phyloP scores from a whole-genome alignment of 371 early-diverging fungal species.

The Conidiobolus incongruus region DNA sequence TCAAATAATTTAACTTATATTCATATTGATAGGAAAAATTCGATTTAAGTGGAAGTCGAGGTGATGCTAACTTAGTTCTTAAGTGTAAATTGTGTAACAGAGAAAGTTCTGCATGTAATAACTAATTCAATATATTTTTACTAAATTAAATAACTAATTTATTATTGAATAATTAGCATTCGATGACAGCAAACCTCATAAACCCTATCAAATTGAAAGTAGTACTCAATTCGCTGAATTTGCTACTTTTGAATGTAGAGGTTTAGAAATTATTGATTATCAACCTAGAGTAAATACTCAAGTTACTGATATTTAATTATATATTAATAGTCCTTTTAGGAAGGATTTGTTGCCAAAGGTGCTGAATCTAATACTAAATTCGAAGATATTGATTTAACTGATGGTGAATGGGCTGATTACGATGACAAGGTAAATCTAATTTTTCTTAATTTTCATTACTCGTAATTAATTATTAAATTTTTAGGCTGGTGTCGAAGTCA shows the following conservation, averaged over 20 bases:
- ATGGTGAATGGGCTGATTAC: slow-evolving; percentile 80
- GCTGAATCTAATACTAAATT: slow-evolving; percentile 45
- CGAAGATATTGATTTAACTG: slow-evolving; percentile 56
- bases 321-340: no score
- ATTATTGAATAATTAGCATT: neutral
- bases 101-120: slow-evolving; percentile 43
- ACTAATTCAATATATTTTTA: neutral
- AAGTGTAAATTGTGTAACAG: slow-evolving; percentile 82
- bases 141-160: neutral
- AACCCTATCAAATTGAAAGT: slow-evolving; percentile 1
- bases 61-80: slow-evolving; percentile 74
- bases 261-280: slow-evolving; percentile 63
- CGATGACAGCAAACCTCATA: neutral
- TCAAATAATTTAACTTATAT: no score
- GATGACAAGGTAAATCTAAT: slow-evolving; percentile 64
- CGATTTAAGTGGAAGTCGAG: slow-evolving; percentile 29
- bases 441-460: neutral
- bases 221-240: slow-evolving; percentile 23
- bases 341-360: slow-evolving; percentile 49
- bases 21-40: slow-evolving; percentile 8
- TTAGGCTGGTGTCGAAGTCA: slow-evolving; percentile 7
- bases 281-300: slow-evolving; percentile 51
- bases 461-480: neutral
- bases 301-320: no score
- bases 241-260: slow-evolving; percentile 59